Conservation (phyloP, 2,329 filamentous ascomycete species). For the Epichloe typhina region DNA sequence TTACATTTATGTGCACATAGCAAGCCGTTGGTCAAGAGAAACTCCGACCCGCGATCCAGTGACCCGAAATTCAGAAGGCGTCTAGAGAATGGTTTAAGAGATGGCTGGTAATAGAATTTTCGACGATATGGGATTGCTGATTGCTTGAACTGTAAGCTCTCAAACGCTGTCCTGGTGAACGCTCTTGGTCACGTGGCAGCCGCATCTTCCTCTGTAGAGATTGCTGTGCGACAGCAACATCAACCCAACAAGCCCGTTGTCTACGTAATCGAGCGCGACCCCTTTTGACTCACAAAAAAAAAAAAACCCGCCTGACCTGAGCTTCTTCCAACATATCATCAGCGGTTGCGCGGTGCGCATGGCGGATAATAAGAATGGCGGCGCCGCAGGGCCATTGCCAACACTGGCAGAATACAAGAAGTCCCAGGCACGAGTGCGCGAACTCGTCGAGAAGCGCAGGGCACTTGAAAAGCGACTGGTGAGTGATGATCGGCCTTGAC, state of each 20-base stretch:
- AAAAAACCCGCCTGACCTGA: neutral
- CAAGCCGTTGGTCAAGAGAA: no score
- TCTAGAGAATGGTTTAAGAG: no score
- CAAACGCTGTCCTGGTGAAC: no score
- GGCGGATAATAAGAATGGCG: slow-evolving; percentile 20
- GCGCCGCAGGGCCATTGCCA: slow-evolving; percentile 16
- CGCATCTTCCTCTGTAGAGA: neutral
- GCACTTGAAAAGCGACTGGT: slow-evolving; percentile 26
- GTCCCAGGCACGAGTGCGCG: slow-evolving; percentile 33
- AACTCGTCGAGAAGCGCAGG: slow-evolving; percentile 31
- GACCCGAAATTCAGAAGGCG: no score
- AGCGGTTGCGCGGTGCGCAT: slow-evolving; percentile 11
- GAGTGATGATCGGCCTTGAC: slow-evolving; percentile 4
- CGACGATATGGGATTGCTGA: no score
- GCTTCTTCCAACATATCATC: neutral
- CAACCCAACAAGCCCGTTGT: neutral
- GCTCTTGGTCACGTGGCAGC: neutral
- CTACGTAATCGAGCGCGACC: neutral
- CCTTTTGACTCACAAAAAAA: no score
- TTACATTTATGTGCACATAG: no score
- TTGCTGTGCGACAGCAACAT: neutral
- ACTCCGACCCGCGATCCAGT: no score
- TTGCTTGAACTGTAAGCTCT: no score
- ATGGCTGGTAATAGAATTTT: no score
- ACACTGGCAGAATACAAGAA: slow-evolving; percentile 36